phyloP scores from a whole-genome alignment of 192 early-diverging fungal genomes.

The Bifiguratus adelaidae region DNA sequence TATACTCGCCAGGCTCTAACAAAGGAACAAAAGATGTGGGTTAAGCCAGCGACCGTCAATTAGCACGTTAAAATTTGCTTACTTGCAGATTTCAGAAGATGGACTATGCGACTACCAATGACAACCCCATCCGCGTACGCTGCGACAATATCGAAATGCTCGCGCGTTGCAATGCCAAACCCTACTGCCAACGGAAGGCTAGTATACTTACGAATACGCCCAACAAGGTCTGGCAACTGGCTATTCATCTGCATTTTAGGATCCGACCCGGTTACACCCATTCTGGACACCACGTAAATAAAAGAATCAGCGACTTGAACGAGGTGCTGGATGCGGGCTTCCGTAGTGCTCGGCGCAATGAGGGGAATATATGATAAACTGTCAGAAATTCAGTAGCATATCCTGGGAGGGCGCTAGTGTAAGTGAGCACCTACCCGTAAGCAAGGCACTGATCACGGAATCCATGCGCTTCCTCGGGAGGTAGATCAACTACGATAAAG shows the following conservation, averaged over 20 bases:
- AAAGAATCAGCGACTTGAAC: constrained; percentile 81
- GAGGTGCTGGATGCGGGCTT: constrained; percentile 68
- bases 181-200: constrained; percentile 91
- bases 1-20: too few species aligned
- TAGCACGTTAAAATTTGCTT: too few species aligned
- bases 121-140: constrained; percentile 90
- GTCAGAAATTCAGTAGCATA: too few species aligned
- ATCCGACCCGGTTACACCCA: constrained; percentile 90
- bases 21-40: too few species aligned
- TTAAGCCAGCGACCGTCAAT: too few species aligned
- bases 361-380: constrained; percentile 18
- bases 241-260: constrained; percentile 47
- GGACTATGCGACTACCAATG: constrained; percentile 88
- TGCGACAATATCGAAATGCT: constrained; percentile 83
- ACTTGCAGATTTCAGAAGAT: constrained; percentile 54
- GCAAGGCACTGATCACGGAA: constrained; percentile 72
- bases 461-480: constrained; percentile 86
- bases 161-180: constrained; percentile 86
- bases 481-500: constrained; percentile 95
- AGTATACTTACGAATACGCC: constrained; percentile 71
- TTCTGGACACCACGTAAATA: constrained; percentile 89
- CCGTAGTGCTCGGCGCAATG: constrained; percentile 88
- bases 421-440: constrained; percentile 35
- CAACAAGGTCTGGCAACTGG: constrained; percentile 66
- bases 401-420: too few species aligned